These are phyloP conservation scores for Phytophthora cryptogea DNA, from an alignment of 352 stramenopile species.

Conservation along the genomic window DNA sequence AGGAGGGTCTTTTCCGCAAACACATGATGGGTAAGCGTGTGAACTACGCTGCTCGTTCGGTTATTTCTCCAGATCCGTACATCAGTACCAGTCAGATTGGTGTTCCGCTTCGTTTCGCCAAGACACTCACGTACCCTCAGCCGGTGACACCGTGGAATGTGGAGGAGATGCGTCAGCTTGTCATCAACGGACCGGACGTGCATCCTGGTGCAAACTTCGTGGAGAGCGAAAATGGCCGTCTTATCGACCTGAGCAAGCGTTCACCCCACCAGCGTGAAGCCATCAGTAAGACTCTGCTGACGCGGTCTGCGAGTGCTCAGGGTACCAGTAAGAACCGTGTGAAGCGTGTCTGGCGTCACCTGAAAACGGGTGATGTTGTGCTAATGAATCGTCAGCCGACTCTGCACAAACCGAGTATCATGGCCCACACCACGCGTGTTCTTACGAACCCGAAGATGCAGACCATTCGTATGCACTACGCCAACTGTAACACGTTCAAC, in stretches of 20 bases:
- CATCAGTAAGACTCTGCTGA: constrained; percentile 96
- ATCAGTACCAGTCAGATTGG: constrained; percentile 99
- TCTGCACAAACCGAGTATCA: constrained; percentile 99
- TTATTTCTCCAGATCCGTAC: constrained; percentile 99
- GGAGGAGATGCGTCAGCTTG: constrained; percentile 95
- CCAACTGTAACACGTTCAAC: constrained; percentile 99
- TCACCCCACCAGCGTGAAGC: constrained; percentile 92
- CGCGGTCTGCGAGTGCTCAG: constrained; percentile 79
- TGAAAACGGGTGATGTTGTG: constrained; percentile 98
- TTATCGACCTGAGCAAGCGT: constrained; percentile 96
- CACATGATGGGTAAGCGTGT: constrained; percentile 99
- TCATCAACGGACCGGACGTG: constrained; percentile 95
- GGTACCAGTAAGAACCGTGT: constrained; percentile 86
- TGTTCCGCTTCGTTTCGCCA: constrained; percentile 97
- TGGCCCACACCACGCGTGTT: constrained; percentile 98
- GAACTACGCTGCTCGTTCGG: constrained; percentile 98
- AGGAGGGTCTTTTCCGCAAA: constrained; percentile 99
- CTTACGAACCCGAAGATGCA: constrained; percentile 97
- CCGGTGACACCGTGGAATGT: constrained; percentile 98
- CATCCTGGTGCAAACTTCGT: constrained; percentile 99
- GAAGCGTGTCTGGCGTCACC: constrained; percentile 97
- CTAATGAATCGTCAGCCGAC: constrained; percentile 99
- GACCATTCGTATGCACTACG: constrained; percentile 99
- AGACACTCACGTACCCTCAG: constrained; percentile 97
- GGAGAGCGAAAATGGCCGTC: constrained; percentile 92